Evolutionary conservation across 1,139 yeast genomes (phyloP), one percentile per base, ranked within the genome.

Genomic region (Hyphopichia fennica): DNA sequence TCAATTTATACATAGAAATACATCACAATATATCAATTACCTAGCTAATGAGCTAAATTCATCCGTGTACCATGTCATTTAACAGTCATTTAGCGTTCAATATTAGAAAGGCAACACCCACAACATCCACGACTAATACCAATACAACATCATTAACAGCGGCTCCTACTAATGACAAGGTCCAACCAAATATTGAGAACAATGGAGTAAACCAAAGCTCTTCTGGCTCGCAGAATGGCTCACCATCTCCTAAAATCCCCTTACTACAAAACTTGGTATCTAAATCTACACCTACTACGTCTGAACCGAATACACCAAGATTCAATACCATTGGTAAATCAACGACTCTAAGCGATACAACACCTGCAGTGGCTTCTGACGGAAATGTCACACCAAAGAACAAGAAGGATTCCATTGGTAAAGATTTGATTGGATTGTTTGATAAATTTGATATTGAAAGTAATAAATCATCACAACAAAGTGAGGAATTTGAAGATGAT

Each of bases 121-220:
- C 78, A 2, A 72, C 77, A 2, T 70, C 76, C 20, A 70, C 76
- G 13, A 62, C 68, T 18, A 69, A 68, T 44, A 58, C 69, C 28
- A 65, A 55, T 42, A 59, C 68, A 2, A 54, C 58, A 0, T 63
- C 69, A 4, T 51, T 56, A n/a, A 52, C 34, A 16, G 31, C 31
- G 6, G 31, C 17, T 58, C 29, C 49, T 51, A 35, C 35, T 13
- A 25, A 25, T 25, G 20, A n/a, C 17, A 15, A 15, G n/a, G 20
- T 20, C 33, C 10, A 22, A 17, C 11, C 30, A 25, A 13, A 18
- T 38, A 33, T 33, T 34, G 28, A 36, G 17, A 20, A 31, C 13
- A 13, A 17, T 6, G 17, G 9, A 11, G 10, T 10, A 4, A 29
- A 5, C 20, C 16, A 31, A 11, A 17, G 6, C n/a, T 17, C 13